Percentiles rank a stretch among this genome's conserved stretches.
These are phyloP conservation scores for Quercus cerris DNA, from an alignment of 306 rosid genomes.

Conservation along the genomic window DNA sequence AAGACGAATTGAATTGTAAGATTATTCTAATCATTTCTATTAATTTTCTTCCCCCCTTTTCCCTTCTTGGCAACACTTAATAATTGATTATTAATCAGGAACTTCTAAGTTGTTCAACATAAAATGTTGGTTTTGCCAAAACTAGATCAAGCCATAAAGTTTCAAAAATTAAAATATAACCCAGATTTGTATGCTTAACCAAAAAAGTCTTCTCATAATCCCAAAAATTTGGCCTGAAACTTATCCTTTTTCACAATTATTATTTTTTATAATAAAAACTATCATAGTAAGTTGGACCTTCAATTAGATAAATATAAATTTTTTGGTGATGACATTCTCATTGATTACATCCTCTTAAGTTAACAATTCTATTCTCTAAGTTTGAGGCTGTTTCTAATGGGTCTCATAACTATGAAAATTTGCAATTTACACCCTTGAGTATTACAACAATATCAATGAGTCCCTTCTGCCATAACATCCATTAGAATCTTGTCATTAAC, in stretches of 20 bases:
- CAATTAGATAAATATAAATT: not conserved
- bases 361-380: too few species aligned
- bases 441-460: too few species aligned
- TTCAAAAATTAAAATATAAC: not conserved
- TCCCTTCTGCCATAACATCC: too few species aligned
- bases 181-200: not conserved
- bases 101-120: not conserved
- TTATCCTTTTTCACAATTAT: too few species aligned
- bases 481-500: too few species aligned
- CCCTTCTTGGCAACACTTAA: not conserved
- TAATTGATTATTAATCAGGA: not conserved
- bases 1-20: not conserved
- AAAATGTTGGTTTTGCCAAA: not conserved
- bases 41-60: not conserved
- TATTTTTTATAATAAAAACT: too few species aligned
- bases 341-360: too few species aligned
- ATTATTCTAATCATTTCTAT: not conserved
- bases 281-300: not conserved
- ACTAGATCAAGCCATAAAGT: not conserved
- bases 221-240: not conserved
- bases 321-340: not conserved
- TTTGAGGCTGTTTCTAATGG: too few species aligned
- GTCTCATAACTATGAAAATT: too few species aligned
- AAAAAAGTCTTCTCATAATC: not conserved
- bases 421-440: too few species aligned